Percentiles rank a stretch among this genome's conserved stretches.
Evolutionary conservation across 78 protist species (phyloP).

Genomic region (Dictyostelium intermedium): DNA sequence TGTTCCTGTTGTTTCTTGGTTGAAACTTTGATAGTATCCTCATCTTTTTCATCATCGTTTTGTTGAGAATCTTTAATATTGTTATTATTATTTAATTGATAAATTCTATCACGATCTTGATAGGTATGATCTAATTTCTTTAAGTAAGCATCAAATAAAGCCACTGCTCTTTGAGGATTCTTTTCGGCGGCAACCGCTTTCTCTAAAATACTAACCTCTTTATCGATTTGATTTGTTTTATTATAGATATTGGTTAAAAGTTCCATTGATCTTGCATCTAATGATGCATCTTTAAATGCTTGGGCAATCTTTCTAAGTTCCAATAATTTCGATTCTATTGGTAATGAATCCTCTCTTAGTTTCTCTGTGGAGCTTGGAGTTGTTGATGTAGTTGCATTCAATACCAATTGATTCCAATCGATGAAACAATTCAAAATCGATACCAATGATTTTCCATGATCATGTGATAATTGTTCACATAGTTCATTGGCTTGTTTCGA

Average conservation of each 20-base stretch:
- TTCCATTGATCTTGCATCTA: conserved; percentile 23
- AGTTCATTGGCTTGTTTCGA: neutral
- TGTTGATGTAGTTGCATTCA: neutral
- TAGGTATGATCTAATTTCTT: conserved; percentile 37
- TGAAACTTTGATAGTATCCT: neutral
- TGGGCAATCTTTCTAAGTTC: neutral
- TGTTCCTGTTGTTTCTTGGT: neutral
- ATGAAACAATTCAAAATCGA: conserved; percentile 14
- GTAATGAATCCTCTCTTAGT: conserved; percentile 1
- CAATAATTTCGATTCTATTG: neutral
- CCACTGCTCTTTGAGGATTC: conserved; percentile 16
- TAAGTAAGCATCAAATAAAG: conserved; percentile 16
- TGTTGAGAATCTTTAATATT: no score
- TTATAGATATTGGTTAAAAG: conserved; percentile 24
- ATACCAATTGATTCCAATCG: neutral
- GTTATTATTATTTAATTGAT: conserved; percentile 21
- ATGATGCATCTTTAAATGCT: neutral
- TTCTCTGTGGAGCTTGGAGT: neutral
- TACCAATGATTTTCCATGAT: conserved; percentile 33
- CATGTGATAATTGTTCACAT: conserved; percentile 11
- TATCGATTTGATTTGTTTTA: conserved; percentile 43
- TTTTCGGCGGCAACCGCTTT: neutral
- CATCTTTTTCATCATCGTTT: neutral
- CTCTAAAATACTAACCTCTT: conserved; percentile 30
- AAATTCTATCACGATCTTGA: conserved; percentile 68